Evolutionary conservation across 129 eudicot species (phyloP), one percentile per base, ranked within the genome.

Genomic region (Rutidosis leptorrhynchoides): DNA sequence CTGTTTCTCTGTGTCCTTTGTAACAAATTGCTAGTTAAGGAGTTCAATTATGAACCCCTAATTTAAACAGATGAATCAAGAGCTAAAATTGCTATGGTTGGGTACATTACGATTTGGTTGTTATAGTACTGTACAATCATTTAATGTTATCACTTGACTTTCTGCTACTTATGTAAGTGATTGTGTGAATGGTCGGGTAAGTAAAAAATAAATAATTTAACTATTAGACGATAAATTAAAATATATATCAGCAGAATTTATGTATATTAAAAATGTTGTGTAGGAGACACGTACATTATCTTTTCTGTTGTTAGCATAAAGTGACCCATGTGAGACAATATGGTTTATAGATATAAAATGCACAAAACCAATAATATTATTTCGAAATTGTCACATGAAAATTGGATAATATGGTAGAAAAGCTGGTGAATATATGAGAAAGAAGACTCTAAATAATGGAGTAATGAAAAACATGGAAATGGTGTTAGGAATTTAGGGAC

Each of bases 1-100:
- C 82, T 78, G 82, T 72, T 74, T 77, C 52, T 58, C 78, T 78
- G 69, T 64, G 17, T 68, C 28, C 60, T 37, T 37, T 67, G 82
- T 66, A 72, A 72, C 57, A 72, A 72, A 58, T 57, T 64, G 70
- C 26, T 54, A 71, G 58, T 59, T 78, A 71, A 69, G 77, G 59
- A 59, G 27, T 73, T 72, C 78, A 78, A n/a, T 60, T 58, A 72
- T 66, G 21, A 69, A 66, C 21, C 75, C 74, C 78, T 78, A 16
- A 40, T 27, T 72, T 74, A 72, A 72, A 35, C 70, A 72, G 78
- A 73, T 53, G 70, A 72, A 67, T 58, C 82, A 66, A 67, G 82
- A 66, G 82, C 82, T 78, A 55, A 26, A 35, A 6, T 58, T 33
- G 55, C 12, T 51, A 72, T 72, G 17, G 10, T 7, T 49, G 10